A percentile compares a stretch with the other conserved stretches of the same genome.
Conservation (phyloP, 495 filamentous ascomycete genomes). For the Penicillium verhagenii region DNA sequence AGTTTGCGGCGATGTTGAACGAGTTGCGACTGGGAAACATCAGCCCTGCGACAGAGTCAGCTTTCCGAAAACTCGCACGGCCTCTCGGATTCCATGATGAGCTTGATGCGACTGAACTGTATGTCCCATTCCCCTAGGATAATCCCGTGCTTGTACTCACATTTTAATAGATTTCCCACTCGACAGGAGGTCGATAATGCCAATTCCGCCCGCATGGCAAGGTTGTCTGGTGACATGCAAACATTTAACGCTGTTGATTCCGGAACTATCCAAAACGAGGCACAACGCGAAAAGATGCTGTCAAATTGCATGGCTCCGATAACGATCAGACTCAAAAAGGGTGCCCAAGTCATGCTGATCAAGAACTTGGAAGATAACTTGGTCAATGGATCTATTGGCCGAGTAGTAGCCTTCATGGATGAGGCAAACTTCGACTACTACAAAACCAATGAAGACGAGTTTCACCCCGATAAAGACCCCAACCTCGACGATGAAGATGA, state of each 20-base stretch:
- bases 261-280: slow-evolving; percentile 67
- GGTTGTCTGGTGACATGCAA: slow-evolving; percentile 64
- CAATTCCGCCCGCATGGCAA: slow-evolving; percentile 70
- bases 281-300: slow-evolving; percentile 72
- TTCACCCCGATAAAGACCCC: slow-evolving; percentile 34
- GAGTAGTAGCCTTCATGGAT: slow-evolving; percentile 82
- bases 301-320: slow-evolving; percentile 90
- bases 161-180: slow-evolving; percentile 71
- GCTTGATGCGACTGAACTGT: slow-evolving; percentile 88
- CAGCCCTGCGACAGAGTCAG: slow-evolving; percentile 61
- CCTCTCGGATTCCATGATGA: slow-evolving; percentile 70
- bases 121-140: slow-evolving; percentile 20
- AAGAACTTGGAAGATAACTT: slow-evolving; percentile 95
- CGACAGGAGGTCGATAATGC: slow-evolving; percentile 85
- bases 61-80: slow-evolving; percentile 70
- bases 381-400: slow-evolving; percentile 91
- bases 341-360: slow-evolving; percentile 98
- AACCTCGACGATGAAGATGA: slow-evolving; percentile 43
- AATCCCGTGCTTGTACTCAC: slow-evolving; percentile 33
- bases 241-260: slow-evolving; percentile 71
- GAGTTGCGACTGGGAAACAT: slow-evolving; percentile 92
- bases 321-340: slow-evolving; percentile 76
- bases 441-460: slow-evolving; percentile 54
- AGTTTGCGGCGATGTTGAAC: slow-evolving; percentile 92
- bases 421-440: slow-evolving; percentile 72